Percentiles rank a stretch among this genome's conserved stretches.
Conservation (phyloP, 306 rosid species). For the Gastrolobium bilobum region DNA sequence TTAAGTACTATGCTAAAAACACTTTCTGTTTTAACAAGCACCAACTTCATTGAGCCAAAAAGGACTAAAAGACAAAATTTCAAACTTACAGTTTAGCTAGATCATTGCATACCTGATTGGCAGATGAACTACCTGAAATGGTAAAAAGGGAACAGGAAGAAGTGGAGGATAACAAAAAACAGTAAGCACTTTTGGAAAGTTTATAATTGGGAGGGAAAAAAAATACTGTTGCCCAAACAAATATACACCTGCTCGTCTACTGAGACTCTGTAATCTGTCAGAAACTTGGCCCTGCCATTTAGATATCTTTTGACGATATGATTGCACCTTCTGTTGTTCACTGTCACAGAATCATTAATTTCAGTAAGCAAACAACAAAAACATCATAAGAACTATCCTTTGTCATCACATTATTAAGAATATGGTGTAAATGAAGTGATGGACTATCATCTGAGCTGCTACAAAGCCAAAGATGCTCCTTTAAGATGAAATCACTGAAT, state of each 20-base stretch:
- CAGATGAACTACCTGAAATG: conserved; percentile 71
- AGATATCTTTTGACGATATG: conserved; percentile 83
- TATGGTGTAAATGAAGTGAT: conserved; percentile 18
- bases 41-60: conserved; percentile 4
- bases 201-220: background rate
- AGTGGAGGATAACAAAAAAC: conserved; percentile 10
- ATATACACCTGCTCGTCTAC: conserved; percentile 77
- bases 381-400: background rate
- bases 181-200: conserved; percentile 37
- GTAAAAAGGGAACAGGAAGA: conserved; percentile 34
- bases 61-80: conserved; percentile 4
- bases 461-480: background rate
- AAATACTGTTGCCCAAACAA: background rate
- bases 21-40: conserved; percentile 10
- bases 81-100: conserved; percentile 46
- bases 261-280: conserved; percentile 82
- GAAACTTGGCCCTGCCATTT: conserved; percentile 94
- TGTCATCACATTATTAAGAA: conserved; percentile 7
- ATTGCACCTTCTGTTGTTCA: conserved; percentile 86
- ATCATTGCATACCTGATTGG: conserved; percentile 70
- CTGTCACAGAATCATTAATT: conserved; percentile 60
- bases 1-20: background rate
- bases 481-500: conserved; percentile 30
- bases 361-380: conserved; percentile 37
- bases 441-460: conserved; percentile 12